phyloP scores from a whole-genome alignment of 176 grass and related monocot species.

The Olyra latifolia region DNA sequence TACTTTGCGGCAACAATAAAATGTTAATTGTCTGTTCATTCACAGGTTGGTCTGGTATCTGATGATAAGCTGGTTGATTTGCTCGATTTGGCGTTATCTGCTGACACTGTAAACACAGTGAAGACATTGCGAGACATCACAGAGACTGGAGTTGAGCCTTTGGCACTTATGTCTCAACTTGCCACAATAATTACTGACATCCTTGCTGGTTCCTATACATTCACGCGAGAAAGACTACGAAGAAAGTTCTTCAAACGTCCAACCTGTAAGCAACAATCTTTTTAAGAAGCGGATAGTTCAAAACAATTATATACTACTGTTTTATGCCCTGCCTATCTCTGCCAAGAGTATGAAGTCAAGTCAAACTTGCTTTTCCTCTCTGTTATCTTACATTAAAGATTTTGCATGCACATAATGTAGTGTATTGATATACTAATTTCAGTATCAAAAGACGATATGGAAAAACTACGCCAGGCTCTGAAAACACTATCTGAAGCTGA shows the following conservation, averaged over 20 bases:
- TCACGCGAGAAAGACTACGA: constrained; percentile 56
- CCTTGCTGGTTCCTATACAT: constrained; percentile 81
- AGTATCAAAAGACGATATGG: constrained; percentile 77
- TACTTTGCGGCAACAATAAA: background rate
- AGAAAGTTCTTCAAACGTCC: constrained; percentile 72
- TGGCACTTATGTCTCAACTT: constrained; percentile 90
- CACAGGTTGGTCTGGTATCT: constrained; percentile 80
- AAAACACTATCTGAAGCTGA: constrained; percentile 74
- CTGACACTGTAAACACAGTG: constrained; percentile 82
- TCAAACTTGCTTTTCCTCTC: background rate
- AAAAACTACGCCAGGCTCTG: constrained; percentile 68
- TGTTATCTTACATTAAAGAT: constrained; percentile 2
- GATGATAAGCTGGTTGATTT: constrained; percentile 92
- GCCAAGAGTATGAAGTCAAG: constrained; percentile 3
- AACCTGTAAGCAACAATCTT: constrained; percentile 51
- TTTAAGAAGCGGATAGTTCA: constrained; percentile 11
- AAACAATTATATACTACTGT: background rate
- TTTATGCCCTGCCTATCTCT: constrained; percentile 16
- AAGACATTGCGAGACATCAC: constrained; percentile 78
- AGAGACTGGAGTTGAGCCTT: constrained; percentile 85
- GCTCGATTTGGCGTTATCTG: constrained; percentile 82
- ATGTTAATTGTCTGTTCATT: constrained; percentile 16
- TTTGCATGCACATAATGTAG: constrained; percentile 16
- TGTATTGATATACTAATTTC: constrained; percentile 35
- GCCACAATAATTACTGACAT: constrained; percentile 95